Conservation (phyloP, 176 grass and related monocot genomes). For the Oryza coarctata region DNA sequence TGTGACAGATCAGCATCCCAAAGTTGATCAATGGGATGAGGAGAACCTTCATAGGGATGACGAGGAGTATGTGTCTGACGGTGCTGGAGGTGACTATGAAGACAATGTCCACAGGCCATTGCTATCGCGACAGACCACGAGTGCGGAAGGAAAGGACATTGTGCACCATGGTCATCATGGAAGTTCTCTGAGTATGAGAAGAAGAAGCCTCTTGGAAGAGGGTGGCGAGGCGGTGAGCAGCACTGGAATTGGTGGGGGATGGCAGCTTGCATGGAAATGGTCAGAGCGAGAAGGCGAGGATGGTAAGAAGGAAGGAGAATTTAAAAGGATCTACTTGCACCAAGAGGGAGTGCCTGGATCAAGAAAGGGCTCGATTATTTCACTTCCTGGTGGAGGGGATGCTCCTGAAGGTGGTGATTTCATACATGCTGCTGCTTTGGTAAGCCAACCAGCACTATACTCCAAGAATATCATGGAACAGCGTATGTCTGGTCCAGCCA, state of each 20-base stretch:
- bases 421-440: slow-evolving; percentile 78
- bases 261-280: slow-evolving; percentile 93
- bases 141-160: slow-evolving; percentile 65
- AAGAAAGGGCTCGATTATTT: slow-evolving; percentile 64
- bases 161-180: slow-evolving; percentile 40
- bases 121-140: slow-evolving; percentile 66
- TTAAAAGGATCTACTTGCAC: slow-evolving; percentile 89
- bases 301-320: slow-evolving; percentile 79
- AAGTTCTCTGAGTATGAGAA: slow-evolving; percentile 58
- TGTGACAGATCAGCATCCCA: slow-evolving; percentile 68
- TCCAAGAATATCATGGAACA: slow-evolving; percentile 60
- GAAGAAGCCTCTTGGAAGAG: slow-evolving; percentile 56
- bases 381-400: slow-evolving; percentile 61
- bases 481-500: slow-evolving; percentile 60
- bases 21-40: slow-evolving; percentile 87
- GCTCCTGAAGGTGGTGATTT: slow-evolving; percentile 48
- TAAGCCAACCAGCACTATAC: slow-evolving; percentile 80
- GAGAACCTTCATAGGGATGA: slow-evolving; percentile 75
- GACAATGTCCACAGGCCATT: slow-evolving; percentile 78
- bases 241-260: slow-evolving; percentile 84
- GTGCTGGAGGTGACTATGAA: slow-evolving; percentile 56
- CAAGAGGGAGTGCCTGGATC: slow-evolving; percentile 66
- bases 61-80: slow-evolving; percentile 78
- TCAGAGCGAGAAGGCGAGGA: slow-evolving; percentile 67
- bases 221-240: slow-evolving; percentile 68